These are phyloP conservation scores for Ceratocystis destructans DNA, from an alignment of 2,329 filamentous ascomycete genomes.

Conservation along the genomic window DNA sequence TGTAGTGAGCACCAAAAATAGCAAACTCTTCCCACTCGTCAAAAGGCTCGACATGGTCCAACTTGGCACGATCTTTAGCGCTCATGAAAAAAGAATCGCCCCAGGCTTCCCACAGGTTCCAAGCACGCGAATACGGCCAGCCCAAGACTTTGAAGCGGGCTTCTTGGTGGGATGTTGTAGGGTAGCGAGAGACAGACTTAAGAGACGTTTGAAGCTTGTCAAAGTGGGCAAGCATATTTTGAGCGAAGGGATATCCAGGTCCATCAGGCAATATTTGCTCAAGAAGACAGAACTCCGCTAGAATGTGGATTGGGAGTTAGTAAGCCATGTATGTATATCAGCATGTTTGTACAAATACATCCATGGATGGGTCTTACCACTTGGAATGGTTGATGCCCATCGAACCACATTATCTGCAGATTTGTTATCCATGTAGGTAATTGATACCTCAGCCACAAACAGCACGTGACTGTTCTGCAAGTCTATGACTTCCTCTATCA, in stretches of 20 bases:
- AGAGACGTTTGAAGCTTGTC: conserved; percentile 65
- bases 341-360: neutral
- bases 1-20: conserved; percentile 73
- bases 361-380: conserved; percentile 36
- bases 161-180: conserved; percentile 49
- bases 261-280: conserved; percentile 79
- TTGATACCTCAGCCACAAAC: conserved; percentile 78
- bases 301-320: conserved; percentile 22
- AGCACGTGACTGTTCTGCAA: conserved; percentile 49
- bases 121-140: conserved; percentile 49
- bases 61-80: conserved; percentile 39
- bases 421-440: conserved; percentile 72
- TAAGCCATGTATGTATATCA: neutral
- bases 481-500: conserved; percentile 46
- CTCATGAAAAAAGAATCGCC: conserved; percentile 52
- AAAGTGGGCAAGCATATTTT: conserved; percentile 75
- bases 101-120: conserved; percentile 76
- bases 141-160: conserved; percentile 54
- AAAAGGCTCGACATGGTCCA: conserved; percentile 68
- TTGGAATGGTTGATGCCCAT: conserved; percentile 60
- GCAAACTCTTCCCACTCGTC: conserved; percentile 96
- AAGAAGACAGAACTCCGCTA: conserved; percentile 72
- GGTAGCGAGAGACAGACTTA: conserved; percentile 60
- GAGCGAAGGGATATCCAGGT: conserved; percentile 65
- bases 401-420: conserved; percentile 60